Base-by-base conservation (phyloP, 495 filamentous ascomycete species). In the Cercophora scortea region DNA sequence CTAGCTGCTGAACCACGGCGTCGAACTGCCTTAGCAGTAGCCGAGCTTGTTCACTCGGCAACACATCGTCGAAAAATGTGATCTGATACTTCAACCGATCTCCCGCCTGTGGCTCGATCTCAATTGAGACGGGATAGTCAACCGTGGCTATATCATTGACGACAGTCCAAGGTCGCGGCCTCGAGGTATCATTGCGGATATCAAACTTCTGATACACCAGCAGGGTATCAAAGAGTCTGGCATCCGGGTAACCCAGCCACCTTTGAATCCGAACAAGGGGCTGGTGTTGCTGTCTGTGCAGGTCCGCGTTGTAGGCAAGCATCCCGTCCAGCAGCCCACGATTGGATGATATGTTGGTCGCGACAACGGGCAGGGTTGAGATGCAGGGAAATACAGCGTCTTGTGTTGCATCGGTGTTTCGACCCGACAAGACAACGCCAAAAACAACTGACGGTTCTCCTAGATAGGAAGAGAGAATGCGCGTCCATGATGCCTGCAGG, bases 401-500 rank as follows among this genome's bases (percentile, higher is more conserved):
- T 45, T 74, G 70, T 0, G 80, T 78, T 43, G 69, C 68, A 9
- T 79, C 68, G 1, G 78, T 73, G 32, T 77, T 80, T 8, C 87
- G 74, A 4, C 86, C 87, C 3, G 88, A 89, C 8, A 93, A 72
- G 53, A 84, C 86, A 35, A 86, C 75, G 0, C 89, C 89, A 61
- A 89, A 90, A 0, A 77, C 80, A 3, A 89, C 79, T 12, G 71
- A 75, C 5, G 62, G 18, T 46, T 94, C 88, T 6, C 88, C 88
- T 33, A 79, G 79, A 61, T 91, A 91, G 0, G 82, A 77, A 11
- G 84, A 76, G 4, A 93, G 74, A 1, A 94, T 57, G 11, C 80
- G 72, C 2, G 80, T 76, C 88, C 88, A 93, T 32, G 86, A 78
- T n/a, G 80, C 84, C 61, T 92, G 86, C 0, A 84, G 77, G 18